Conservation (phyloP, 1,139 yeast genomes). For the Suhomyces panamericanus region DNA sequence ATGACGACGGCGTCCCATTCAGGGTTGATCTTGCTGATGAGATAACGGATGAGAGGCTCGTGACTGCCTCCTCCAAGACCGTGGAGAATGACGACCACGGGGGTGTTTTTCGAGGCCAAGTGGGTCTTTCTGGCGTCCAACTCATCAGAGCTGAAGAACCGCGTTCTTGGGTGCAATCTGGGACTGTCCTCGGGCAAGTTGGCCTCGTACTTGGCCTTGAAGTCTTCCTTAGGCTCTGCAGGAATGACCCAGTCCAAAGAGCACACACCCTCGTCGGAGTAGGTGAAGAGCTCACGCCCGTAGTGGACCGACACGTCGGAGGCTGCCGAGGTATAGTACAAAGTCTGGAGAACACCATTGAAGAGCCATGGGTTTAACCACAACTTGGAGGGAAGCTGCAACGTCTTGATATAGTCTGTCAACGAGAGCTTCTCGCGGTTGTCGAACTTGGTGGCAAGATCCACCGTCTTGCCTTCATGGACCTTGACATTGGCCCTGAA, state of each 20-base stretch:
- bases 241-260: conserved; percentile 76
- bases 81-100: conserved; percentile 71
- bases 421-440: conserved; percentile 16
- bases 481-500: conserved; percentile 38
- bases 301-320: conserved; percentile 60
- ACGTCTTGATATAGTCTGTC: conserved; percentile 24
- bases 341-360: conserved; percentile 76
- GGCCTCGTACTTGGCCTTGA: conserved; percentile 49
- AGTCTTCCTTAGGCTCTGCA: conserved; percentile 48
- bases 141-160: conserved; percentile 58
- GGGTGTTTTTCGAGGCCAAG: conserved; percentile 35
- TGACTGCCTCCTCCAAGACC: conserved; percentile 94
- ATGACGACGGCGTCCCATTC: conserved; percentile 67
- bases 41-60: conserved; percentile 78
- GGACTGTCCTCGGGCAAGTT: conserved; percentile 73
- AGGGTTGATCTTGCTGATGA: conserved; percentile 37
- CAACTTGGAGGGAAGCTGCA: conserved; percentile 36
- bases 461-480: conserved; percentile 26
- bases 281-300: conserved; percentile 69
- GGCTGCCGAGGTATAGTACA: conserved; percentile 58
- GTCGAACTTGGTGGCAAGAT: conserved; percentile 19
- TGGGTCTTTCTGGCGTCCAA: conserved; percentile 18
- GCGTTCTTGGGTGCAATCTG: conserved; percentile 71
- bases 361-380: conserved; percentile 63
- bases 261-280: conserved; percentile 65